These are phyloP conservation scores for Malus hybrid DNA, from an alignment of 331 rosid genomes.

Conservation along the genomic window DNA sequence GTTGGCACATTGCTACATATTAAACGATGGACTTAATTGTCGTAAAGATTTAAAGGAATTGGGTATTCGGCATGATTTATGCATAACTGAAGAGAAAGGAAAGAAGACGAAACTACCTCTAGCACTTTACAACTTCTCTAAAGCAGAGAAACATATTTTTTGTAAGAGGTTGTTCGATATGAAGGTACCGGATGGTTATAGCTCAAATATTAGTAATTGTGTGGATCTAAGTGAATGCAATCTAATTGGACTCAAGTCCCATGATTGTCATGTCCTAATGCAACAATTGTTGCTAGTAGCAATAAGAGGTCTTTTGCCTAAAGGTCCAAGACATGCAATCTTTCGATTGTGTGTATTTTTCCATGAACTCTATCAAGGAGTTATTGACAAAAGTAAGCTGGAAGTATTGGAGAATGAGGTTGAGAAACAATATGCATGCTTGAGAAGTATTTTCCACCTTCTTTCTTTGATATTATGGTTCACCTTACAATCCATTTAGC, in stretches of 20 bases:
- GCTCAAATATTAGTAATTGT: background rate
- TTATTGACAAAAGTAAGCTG: background rate
- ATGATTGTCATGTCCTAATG: background rate
- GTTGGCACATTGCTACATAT: no score
- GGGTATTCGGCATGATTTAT: no score
- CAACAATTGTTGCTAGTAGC: background rate
- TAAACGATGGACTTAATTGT: no score
- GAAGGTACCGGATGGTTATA: background rate
- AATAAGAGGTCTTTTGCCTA: background rate
- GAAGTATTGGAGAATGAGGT: background rate
- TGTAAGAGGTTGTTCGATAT: no score
- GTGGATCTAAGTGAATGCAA: background rate
- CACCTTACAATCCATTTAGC: background rate
- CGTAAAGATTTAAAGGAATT: no score
- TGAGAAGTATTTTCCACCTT: background rate
- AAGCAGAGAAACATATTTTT: no score
- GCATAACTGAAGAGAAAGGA: no score
- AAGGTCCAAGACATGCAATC: background rate
- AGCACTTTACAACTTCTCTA: no score
- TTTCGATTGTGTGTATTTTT: background rate
- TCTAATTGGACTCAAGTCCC: background rate
- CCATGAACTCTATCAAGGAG: background rate
- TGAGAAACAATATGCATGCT: background rate
- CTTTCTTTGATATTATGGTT: background rate
- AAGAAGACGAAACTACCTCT: no score